phyloP scores from a whole-genome alignment of 1,284 basidiomycete genomes.

The Exsudoporus floridanus region DNA sequence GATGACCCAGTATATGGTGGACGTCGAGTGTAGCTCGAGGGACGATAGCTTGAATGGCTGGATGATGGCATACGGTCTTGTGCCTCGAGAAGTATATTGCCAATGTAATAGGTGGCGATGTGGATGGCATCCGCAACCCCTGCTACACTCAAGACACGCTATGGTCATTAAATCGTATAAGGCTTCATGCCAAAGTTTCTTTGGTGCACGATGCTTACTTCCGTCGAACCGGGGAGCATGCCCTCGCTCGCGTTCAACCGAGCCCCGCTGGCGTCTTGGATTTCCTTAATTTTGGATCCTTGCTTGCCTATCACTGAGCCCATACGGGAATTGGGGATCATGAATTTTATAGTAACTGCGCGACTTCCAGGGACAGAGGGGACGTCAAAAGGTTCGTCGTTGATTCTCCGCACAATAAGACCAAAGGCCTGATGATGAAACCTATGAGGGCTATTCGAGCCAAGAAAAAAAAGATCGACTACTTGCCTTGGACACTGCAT shows the following conservation, averaged over 20 bases:
- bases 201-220: conserved; percentile 53
- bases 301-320: conserved; percentile 98
- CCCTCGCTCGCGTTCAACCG: conserved; percentile 95
- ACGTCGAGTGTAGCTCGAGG: conserved; percentile 52
- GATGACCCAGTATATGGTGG: conserved; percentile 60
- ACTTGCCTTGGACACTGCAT: conserved; percentile 94
- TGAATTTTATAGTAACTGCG: conserved; percentile 99
- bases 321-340: conserved; percentile 99
- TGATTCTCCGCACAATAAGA: conserved; percentile 97
- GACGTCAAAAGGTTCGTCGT: conserved; percentile 98
- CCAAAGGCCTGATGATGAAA: conserved; percentile 80
- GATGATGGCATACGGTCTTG: conserved; percentile 81
- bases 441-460: conserved; percentile 9
- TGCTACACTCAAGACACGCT: conserved; percentile 95
- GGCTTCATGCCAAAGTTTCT: conserved; percentile 6
- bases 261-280: conserved; percentile 97
- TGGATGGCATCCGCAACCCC: conserved; percentile 99
- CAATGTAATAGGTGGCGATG: conserved; percentile 99
- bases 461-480: conserved; percentile 2
- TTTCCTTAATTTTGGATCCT: conserved; percentile 99
- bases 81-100: conserved; percentile 94
- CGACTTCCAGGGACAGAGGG: conserved; percentile 97
- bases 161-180: conserved; percentile 18
- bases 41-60: conserved; percentile 56
- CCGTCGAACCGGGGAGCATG: conserved; percentile 98